Evolutionary conservation across 2,329 filamentous ascomycete species (phyloP), one percentile per base, ranked within the genome.

Genomic region (Epichloe typhina): DNA sequence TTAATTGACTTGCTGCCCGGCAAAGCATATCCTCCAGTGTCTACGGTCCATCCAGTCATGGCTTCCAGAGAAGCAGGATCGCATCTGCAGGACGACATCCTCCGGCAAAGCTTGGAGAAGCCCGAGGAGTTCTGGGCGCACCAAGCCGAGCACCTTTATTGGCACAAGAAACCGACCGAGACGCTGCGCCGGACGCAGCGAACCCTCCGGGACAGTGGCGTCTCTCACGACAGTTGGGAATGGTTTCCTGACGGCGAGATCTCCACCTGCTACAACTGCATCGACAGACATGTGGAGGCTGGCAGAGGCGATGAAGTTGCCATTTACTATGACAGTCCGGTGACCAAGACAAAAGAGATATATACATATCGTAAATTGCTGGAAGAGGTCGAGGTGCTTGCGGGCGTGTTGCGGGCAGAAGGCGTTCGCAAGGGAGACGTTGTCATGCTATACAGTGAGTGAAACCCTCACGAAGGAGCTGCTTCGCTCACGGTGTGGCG

Each of bases 191-290:
- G 69, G 39, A 76, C 73, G 19, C 79, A 74, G 46, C 90, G 86
- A 66, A 79, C 72, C 7, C 71, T 93, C 4, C 67, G 72, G 49
- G 77, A 69, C 55, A 82, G 69, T 56, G 82, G 82, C 51, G 68
- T 73, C n/a, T 71, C 72, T 15, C 83, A 95, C 62, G 75, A 80
- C 41, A 82, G 85, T 62, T 96, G 90, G 89, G 79, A 81, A 55
- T 97, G 91, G 91, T 96, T 95, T 58, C 80, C 86, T 0, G 87
- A 82, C 55, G 91, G 90, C 55, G 82, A 93, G 69, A 86, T 97
- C 58, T 93, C 86, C 39, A 95, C 88, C 0, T 88, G 86, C 58
- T 95, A 88, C 72, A 97, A 96, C 65, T 94, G 88, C 63, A 72
- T 96, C 13, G 89, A 95, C 66, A 77, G 90, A 13, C 90, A 96